phyloP scores from a whole-genome alignment of 116 monocot genomes.

The Iris pallida region DNA sequence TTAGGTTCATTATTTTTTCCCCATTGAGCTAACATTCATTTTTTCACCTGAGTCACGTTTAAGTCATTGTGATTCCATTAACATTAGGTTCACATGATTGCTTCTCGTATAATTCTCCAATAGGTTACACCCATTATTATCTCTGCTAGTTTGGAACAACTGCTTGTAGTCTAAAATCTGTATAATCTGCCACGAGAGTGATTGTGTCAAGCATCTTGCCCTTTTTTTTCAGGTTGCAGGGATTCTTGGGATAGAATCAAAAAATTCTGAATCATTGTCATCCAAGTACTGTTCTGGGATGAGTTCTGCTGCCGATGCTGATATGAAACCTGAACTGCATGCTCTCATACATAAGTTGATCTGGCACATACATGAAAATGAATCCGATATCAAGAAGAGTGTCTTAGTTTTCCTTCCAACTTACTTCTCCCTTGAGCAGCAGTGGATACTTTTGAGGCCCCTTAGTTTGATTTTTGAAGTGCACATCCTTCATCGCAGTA shows the following conservation, averaged over 20 bases:
- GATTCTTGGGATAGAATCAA: constrained; percentile 30
- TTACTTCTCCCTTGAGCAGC: constrained; percentile 68
- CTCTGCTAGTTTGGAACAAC: too few species aligned
- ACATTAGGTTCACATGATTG: too few species aligned
- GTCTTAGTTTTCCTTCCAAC: constrained; percentile 84
- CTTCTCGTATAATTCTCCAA: too few species aligned
- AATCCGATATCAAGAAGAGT: constrained; percentile 67
- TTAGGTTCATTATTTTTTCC: too few species aligned
- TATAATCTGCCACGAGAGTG: too few species aligned
- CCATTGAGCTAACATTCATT: too few species aligned
- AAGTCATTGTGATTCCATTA: too few species aligned
- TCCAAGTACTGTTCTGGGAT: constrained; percentile 29
- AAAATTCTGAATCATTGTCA: constrained; percentile 30
- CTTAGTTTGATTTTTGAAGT: constrained; percentile 48
- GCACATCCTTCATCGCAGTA: constrained; percentile 76
- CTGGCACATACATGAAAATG: constrained; percentile 56
- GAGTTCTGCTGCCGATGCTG: constrained; percentile 32
- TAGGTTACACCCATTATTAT: too few species aligned
- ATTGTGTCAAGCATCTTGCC: too few species aligned
- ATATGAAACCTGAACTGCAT: constrained; percentile 45
- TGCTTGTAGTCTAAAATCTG: too few species aligned
- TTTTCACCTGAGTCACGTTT: too few species aligned
- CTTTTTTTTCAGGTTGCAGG: constrained; percentile 36
- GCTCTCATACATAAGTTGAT: constrained; percentile 60
- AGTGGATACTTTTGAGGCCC: constrained; percentile 56